A percentile compares a stretch with the other conserved stretches of the same genome.
Evolutionary conservation across 2,329 filamentous ascomycete genomes (phyloP).

Genomic region (Alternaria tenuissima): DNA sequence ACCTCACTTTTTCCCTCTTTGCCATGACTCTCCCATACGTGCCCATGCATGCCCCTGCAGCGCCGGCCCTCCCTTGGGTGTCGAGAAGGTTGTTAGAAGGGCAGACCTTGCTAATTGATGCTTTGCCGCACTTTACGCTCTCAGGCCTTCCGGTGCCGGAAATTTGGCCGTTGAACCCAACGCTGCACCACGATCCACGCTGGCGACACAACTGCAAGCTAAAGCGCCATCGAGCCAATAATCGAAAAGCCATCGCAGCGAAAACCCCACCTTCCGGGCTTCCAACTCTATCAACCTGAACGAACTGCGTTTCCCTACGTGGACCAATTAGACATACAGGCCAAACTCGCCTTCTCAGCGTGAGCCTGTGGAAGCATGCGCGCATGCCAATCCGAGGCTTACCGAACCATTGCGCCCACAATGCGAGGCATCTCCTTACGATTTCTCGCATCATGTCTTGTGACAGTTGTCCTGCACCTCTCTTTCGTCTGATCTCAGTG

Average conservation of each 20-base stretch:
- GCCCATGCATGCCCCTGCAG: slow-evolving; percentile 36
- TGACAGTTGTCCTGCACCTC: slow-evolving; percentile 44
- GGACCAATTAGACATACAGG: slow-evolving; percentile 46
- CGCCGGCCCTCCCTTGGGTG: slow-evolving; percentile 32
- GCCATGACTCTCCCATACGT: slow-evolving; percentile 26
- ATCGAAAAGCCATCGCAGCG: slow-evolving; percentile 26
- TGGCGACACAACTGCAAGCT: slow-evolving; percentile 40
- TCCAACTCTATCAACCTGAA: slow-evolving; percentile 37
- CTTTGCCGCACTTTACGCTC: slow-evolving; percentile 30
- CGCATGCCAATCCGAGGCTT: slow-evolving; percentile 44
- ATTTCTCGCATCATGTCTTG: slow-evolving; percentile 38
- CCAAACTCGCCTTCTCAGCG: slow-evolving; percentile 35
- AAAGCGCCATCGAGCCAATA: slow-evolving; percentile 37
- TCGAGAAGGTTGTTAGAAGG: slow-evolving; percentile 26
- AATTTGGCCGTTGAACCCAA: slow-evolving; percentile 29
- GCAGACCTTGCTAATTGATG: slow-evolving; percentile 29
- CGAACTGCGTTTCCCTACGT: slow-evolving; percentile 45
- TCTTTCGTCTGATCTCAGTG: slow-evolving; percentile 37
- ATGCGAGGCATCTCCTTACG: slow-evolving; percentile 34
- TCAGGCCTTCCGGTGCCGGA: slow-evolving; percentile 25
- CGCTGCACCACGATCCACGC: slow-evolving; percentile 36
- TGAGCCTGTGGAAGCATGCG: slow-evolving; percentile 34
- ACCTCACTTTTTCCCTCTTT: slow-evolving; percentile 25
- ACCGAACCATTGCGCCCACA: slow-evolving; percentile 35
- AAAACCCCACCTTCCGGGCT: slow-evolving; percentile 39